A percentile compares a stretch with the other conserved stretches of the same genome.
These are phyloP conservation scores for Phytomonas sp. DNA, from an alignment of 208 protist genomes.

Conservation along the genomic window DNA sequence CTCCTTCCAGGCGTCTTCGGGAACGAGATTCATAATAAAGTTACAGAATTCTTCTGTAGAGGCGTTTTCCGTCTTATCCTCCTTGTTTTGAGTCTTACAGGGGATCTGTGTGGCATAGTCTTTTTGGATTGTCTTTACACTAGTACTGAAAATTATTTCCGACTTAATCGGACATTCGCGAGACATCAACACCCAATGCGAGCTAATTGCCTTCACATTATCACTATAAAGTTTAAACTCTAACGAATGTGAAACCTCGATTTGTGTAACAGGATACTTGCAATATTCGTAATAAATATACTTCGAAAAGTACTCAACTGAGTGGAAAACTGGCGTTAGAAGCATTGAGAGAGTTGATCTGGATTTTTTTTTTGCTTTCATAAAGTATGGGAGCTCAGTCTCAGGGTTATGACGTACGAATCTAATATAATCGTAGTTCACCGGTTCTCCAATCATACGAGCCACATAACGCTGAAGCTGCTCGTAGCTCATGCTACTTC, in stretches of 20 bases:
- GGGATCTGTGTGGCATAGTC: slow-evolving; percentile 18
- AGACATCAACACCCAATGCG: slow-evolving; percentile 80
- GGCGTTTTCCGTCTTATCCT: not conserved
- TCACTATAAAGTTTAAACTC: slow-evolving; percentile 80
- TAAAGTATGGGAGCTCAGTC: slow-evolving; percentile 79
- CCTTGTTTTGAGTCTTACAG: slow-evolving; percentile 9
- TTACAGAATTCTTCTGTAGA: slow-evolving; percentile 21
- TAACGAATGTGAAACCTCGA: slow-evolving; percentile 74
- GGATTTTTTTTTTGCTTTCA: slow-evolving; percentile 74
- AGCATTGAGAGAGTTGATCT: slow-evolving; percentile 55
- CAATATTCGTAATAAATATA: slow-evolving; percentile 85
- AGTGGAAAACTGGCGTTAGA: slow-evolving; percentile 51
- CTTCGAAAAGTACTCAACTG: slow-evolving; percentile 30
- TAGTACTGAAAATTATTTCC: slow-evolving; percentile 52
- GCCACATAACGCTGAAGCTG: slow-evolving; percentile 84
- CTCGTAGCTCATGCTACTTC: slow-evolving; percentile 82
- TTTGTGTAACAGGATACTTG: slow-evolving; percentile 80
- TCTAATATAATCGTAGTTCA: slow-evolving; percentile 75
- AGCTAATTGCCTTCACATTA: slow-evolving; percentile 55
- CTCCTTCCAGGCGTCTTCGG: slow-evolving; percentile 44
- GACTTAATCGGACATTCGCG: slow-evolving; percentile 50
- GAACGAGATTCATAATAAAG: slow-evolving; percentile 28
- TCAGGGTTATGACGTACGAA: slow-evolving; percentile 84
- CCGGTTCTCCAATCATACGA: slow-evolving; percentile 45
- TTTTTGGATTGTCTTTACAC: slow-evolving; percentile 51